These are phyloP conservation scores for Nicotiana obtusifolia DNA, from an alignment of 257 asterid species.

Conservation along the genomic window DNA sequence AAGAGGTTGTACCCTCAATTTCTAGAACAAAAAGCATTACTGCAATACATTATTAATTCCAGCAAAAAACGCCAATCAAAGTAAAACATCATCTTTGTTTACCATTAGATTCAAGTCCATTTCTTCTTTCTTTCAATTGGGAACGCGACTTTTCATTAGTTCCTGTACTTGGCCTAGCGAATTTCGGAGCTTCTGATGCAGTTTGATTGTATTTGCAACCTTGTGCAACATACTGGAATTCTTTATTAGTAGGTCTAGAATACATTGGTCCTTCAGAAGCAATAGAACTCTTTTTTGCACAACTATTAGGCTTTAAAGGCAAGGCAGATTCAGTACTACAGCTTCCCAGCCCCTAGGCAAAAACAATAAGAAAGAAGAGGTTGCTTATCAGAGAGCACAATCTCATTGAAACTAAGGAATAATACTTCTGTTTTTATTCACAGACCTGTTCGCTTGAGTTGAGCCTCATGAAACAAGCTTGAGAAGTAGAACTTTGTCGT, in stretches of 20 bases:
- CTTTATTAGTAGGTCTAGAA: slow-evolving; percentile 45
- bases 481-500: slow-evolving; percentile 61
- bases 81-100: neutral
- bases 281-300: slow-evolving; percentile 13
- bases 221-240: slow-evolving; percentile 23
- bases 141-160: slow-evolving; percentile 8
- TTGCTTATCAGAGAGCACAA: neutral
- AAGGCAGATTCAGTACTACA: slow-evolving; percentile 19
- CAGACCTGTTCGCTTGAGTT: slow-evolving; percentile 45
- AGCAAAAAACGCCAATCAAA: neutral
- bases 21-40: neutral
- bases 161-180: slow-evolving; percentile 41
- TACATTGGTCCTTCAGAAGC: slow-evolving; percentile 45
- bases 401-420: neutral
- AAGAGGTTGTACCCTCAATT: neutral
- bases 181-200: slow-evolving; percentile 40
- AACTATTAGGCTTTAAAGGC: slow-evolving; percentile 30
- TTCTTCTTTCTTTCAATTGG: slow-evolving; percentile 23
- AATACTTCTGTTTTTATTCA: neutral
- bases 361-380: neutral
- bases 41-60: neutral
- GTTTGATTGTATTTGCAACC: slow-evolving; percentile 24
- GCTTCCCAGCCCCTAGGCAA: slow-evolving; percentile 34
- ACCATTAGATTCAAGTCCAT: slow-evolving; percentile 33
- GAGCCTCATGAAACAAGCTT: slow-evolving; percentile 65